Evolutionary conservation across 345 rosid genomes (phyloP), one percentile per base, ranked within the genome.

Genomic region (Eucalyptus marginata): DNA sequence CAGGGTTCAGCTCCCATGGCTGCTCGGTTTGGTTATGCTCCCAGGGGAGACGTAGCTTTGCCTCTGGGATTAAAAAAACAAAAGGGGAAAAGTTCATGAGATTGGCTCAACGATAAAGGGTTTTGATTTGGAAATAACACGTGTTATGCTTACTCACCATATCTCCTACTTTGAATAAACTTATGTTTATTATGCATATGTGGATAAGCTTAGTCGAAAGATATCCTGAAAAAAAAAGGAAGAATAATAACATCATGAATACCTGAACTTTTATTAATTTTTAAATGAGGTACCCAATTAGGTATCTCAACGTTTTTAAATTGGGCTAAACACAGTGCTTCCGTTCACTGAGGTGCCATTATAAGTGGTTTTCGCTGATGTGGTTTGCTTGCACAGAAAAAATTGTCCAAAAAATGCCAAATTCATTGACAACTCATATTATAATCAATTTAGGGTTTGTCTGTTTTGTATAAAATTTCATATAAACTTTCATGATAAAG

Each of bases 281-380:
- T 56, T 4, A 8, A 56, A 56, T 56, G 2, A 56, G 22, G 6
- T 56, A 56, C 13, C 27, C 62, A 56, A 9, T 56, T 56, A 59
- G 29, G 31, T 59, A 59, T 59, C 66, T 59, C 31, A 12, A 25
- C 31, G 0, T 27, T 59, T 59, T 59, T 27, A 11, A 59, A 27
- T 59, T 27, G 66, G 62, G 66, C 66, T 59, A 59, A 11, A 59
- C 66, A 11, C 13, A 1, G n/a, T 59, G 31, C 31, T 59, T 59
- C 7, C 2, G 0, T 58, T 58, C 0, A 58, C 3, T 0, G 15
- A 27, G 31, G 66, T 59, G n/a, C 31, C 15, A 25, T 27, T 4
- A 11, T 3, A 59, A 25, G 66, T 59, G 31, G 31, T 27, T 59
- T 59, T 59, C 0, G 0, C n/a, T 12, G 31, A 1, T 59, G 16